Evolutionary conservation across 176 grass and related monocot genomes (phyloP).

Genomic region (Tillandsia leiboldiana): DNA sequence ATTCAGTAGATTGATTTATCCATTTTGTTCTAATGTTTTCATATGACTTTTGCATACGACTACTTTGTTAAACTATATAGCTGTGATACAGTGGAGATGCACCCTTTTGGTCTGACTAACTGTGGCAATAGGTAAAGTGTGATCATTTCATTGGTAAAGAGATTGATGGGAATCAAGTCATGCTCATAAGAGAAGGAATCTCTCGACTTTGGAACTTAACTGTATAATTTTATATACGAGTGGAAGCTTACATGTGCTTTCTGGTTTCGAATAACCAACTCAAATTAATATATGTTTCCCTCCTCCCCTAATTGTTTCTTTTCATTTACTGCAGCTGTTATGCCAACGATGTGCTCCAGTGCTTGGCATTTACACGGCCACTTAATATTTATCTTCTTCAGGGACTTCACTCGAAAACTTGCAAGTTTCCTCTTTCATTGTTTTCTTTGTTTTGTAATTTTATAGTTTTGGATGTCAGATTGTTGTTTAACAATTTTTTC

Average conservation of each 20-base stretch:
- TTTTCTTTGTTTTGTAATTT: background rate
- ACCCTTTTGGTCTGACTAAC: conserved; percentile 21
- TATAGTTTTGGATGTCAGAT: background rate
- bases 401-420: conserved; percentile 24
- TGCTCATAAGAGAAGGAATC: conserved; percentile 1
- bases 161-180: background rate
- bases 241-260: background rate
- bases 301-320: background rate
- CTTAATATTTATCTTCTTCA: conserved; percentile 26
- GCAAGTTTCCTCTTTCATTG: conserved; percentile 7
- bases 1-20: background rate
- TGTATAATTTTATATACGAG: background rate
- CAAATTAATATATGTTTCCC: background rate
- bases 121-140: conserved; percentile 15
- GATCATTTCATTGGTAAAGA: no score
- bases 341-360: conserved; percentile 24
- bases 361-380: conserved; percentile 17
- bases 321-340: conserved; percentile 19
- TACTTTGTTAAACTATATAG: conserved; percentile 23
- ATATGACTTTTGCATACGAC: conserved; percentile 26
- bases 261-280: background rate
- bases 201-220: background rate
- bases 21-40: background rate
- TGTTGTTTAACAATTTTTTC: conserved; percentile 5
- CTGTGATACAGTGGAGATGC: conserved; percentile 15